Conservation (phyloP, 2,329 filamentous ascomycete species). For the Talaromyces marneffei region DNA sequence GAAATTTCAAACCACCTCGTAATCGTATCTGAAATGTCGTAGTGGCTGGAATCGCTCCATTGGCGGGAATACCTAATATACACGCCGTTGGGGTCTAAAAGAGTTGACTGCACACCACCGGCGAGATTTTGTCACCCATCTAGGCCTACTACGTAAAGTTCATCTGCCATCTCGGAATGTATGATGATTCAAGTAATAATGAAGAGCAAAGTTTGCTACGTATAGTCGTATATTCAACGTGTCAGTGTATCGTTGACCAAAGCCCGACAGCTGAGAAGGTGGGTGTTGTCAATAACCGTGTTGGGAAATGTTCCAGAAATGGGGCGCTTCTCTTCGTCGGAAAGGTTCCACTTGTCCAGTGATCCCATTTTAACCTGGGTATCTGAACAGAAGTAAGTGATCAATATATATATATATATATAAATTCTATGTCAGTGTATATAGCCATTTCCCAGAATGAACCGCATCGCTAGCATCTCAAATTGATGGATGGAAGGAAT, state of each 20-base stretch:
- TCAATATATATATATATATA: neutral
- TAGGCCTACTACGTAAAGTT: too few relatives aligned
- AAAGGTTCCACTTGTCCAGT: neutral
- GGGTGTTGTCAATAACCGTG: neutral
- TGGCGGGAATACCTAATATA: neutral
- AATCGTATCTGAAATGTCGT: neutral
- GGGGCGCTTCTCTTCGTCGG: neutral
- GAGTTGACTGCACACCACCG: neutral
- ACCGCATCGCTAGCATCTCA: neutral
- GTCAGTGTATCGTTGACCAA: neutral
- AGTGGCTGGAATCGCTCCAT: neutral
- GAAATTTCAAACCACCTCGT: neutral
- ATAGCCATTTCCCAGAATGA: neutral
- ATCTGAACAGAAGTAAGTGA: neutral
- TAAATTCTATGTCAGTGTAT: neutral
- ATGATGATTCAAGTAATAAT: neutral
- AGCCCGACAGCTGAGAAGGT: neutral
- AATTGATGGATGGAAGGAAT: neutral
- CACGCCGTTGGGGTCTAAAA: neutral
- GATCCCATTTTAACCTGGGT: neutral
- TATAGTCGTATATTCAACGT: neutral
- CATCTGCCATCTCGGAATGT: neutral
- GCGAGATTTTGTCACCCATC: neutral
- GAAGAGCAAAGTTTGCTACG: neutral
- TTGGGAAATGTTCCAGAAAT: constrained; percentile 10